Base-by-base conservation (phyloP, 768 basidiomycete genomes). In the Rhodotorula paludigena region DNA sequence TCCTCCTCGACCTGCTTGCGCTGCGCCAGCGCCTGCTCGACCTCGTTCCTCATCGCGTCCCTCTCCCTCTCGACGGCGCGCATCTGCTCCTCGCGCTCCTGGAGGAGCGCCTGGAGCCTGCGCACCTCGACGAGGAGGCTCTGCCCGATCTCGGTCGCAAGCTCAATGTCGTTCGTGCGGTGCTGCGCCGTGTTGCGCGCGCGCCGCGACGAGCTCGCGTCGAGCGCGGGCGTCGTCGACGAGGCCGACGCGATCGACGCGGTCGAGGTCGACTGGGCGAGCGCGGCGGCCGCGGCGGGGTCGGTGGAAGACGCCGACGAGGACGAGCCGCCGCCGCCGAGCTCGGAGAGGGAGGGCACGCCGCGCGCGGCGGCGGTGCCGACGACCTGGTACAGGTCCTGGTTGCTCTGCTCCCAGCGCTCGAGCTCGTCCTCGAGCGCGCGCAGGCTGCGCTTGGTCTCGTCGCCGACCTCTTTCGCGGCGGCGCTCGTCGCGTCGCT, bases 111-210 rank as follows among this genome's bases (percentile, higher is more conserved):
- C 76, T 98, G 94, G 47, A 98, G 82, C 48, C 94, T 84, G 52
- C 93, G 83, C 53, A 97, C 91, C 80, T 98, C 94, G 14, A 88
- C 88, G 38, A 97, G 82, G 57, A 97, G 81, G 20, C 89, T 89
- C 71, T 90, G 92, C 12, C 94, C 93, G 63, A 98, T 98, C 81
- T 98, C 94, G 74, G 96, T 93, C 47, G 94, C 94, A 74, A 98
- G 97, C 81, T 96, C 94, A 89, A 80, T 76, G 75, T 92, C 89
- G 77, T 92, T 87, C 53, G 89, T 87, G 71, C 91, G 84, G 80
- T 92, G 90, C 64, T 88, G 89, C 36, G 90, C 90, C 74, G 92
- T 92, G 83, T 90, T 91, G 28, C 72, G 55, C 30, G 91, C 89
- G 60, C 92, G 85, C 63, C 91, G 84, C 25, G 81, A 81, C 4